phyloP scores from a whole-genome alignment of 176 grass and related monocot species.

The Oryza brachyantha region DNA sequence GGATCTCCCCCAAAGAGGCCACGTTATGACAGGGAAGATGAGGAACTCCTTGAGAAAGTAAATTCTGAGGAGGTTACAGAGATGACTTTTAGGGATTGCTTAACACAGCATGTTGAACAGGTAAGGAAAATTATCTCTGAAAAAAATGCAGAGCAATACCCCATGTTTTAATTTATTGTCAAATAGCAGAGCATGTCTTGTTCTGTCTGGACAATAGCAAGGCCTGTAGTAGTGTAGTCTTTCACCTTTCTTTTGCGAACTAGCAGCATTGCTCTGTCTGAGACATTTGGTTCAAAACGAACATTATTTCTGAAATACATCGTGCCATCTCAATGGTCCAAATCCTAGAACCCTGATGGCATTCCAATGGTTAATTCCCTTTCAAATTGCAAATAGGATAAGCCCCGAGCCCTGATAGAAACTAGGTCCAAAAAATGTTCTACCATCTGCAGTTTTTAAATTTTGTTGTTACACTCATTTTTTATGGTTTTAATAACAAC shows the following conservation, averaged over 20 bases:
- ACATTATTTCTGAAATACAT: neutral
- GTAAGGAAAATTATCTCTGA: conserved; percentile 35
- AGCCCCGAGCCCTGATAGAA: neutral
- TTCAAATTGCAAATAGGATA: neutral
- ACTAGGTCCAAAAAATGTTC: neutral
- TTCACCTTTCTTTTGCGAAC: neutral
- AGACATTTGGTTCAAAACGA: neutral
- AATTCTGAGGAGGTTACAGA: conserved; percentile 79
- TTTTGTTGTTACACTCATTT: neutral
- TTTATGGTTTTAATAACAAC: conserved; percentile 7
- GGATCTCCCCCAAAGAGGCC: conserved; percentile 51
- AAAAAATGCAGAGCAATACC: neutral
- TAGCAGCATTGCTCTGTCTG: neutral
- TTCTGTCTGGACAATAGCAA: neutral
- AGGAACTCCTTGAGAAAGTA: conserved; percentile 76
- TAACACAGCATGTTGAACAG: conserved; percentile 88
- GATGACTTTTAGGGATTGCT: conserved; percentile 70
- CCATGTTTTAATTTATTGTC: neutral
- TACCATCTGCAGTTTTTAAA: neutral
- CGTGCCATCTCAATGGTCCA: neutral
- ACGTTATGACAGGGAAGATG: conserved; percentile 69
- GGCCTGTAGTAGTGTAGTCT: neutral
- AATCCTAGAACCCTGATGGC: neutral
- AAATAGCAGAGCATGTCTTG: neutral
- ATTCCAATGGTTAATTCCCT: neutral